These are phyloP conservation scores for Boletus speciosus DNA, from an alignment of 768 basidiomycete genomes.

Conservation along the genomic window DNA sequence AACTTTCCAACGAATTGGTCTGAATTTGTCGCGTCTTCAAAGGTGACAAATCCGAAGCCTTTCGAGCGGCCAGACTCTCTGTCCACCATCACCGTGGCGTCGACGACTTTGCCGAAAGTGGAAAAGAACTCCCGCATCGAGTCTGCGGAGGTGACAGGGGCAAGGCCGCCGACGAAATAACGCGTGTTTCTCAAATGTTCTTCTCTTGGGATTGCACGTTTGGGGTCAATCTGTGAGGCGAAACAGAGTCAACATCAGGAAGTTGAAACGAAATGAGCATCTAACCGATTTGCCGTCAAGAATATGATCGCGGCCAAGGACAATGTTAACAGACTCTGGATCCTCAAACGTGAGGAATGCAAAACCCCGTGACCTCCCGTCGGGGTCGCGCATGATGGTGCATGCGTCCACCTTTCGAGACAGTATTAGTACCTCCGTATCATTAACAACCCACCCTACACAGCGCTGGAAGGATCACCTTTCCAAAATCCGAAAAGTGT, in stretches of 20 bases:
- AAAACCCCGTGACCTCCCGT: constrained; percentile 75
- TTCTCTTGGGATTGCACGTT: constrained; percentile 80
- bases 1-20: constrained; percentile 65
- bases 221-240: constrained; percentile 70
- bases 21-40: constrained; percentile 59
- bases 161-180: constrained; percentile 78
- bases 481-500: constrained; percentile 80
- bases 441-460: neutral
- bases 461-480: constrained; percentile 39
- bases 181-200: constrained; percentile 75
- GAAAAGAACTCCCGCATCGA: constrained; percentile 68
- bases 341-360: constrained; percentile 83
- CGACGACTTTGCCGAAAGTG: constrained; percentile 75
- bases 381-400: constrained; percentile 82
- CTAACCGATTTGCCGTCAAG: constrained; percentile 78
- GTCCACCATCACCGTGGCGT: constrained; percentile 85
- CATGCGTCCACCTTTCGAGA: constrained; percentile 64
- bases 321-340: constrained; percentile 55
- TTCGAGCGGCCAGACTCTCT: constrained; percentile 71
- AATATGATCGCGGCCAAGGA: constrained; percentile 63
- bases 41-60: constrained; percentile 86
- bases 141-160: constrained; percentile 64
- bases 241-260: neutral
- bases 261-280: neutral
- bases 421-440: constrained; percentile 10